phyloP scores from a whole-genome alignment of 2,329 filamentous ascomycete genomes.

The Ilyonectria robusta region DNA sequence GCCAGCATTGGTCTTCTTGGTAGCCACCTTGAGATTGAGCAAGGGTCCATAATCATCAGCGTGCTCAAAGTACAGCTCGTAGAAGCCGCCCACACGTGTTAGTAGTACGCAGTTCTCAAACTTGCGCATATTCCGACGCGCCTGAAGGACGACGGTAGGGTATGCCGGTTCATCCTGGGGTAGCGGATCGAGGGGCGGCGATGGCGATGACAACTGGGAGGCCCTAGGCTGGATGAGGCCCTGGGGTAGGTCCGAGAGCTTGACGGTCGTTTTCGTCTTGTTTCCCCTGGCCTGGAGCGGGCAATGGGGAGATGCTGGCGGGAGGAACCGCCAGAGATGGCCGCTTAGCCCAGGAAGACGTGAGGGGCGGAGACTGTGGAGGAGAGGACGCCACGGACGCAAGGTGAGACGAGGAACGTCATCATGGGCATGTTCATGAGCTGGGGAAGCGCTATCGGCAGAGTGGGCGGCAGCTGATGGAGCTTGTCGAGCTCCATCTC shows the following conservation, averaged over 20 bases:
- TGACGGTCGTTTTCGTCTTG: constrained; percentile 68
- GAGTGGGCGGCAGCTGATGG: neutral
- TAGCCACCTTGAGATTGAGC: constrained; percentile 88
- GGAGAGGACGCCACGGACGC: constrained; percentile 1
- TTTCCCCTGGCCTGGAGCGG: constrained; percentile 59
- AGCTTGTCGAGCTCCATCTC: constrained; percentile 9
- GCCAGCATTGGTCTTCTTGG: constrained; percentile 83
- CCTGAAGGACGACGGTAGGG: constrained; percentile 91
- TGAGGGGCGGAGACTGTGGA: constrained; percentile 25
- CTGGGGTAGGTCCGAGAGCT: constrained; percentile 70
- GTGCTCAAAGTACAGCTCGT: constrained; percentile 97
- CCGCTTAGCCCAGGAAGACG: constrained; percentile 14
- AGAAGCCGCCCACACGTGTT: constrained; percentile 95
- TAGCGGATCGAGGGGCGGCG: constrained; percentile 36
- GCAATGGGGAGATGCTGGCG: constrained; percentile 38
- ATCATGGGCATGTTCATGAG: constrained; percentile 24
- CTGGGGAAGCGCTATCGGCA: constrained; percentile 5
- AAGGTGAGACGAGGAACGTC: constrained; percentile 27
- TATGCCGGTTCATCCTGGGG: constrained; percentile 71
- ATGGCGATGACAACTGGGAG: constrained; percentile 14
- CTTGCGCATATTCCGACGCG: constrained; percentile 88
- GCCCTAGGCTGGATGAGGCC: constrained; percentile 56
- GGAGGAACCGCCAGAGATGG: constrained; percentile 40
- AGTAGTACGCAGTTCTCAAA: constrained; percentile 93
- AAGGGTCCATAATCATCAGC: constrained; percentile 90